Conservation (phyloP, 2,329 filamentous ascomycete genomes). For the Colletotrichum sp. region DNA sequence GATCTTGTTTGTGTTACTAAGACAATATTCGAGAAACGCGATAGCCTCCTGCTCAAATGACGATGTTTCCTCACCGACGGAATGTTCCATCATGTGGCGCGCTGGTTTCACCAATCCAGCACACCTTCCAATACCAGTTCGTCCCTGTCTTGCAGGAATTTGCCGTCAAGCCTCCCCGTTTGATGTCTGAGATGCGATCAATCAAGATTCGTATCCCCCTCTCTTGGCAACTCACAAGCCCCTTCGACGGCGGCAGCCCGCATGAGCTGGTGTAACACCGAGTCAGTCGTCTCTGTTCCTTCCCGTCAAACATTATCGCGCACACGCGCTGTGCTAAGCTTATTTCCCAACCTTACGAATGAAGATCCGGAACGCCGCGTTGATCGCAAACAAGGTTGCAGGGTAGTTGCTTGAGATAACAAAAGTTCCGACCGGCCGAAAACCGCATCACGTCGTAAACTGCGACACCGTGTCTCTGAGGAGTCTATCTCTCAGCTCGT, state of each 20-base stretch:
- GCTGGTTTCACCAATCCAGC: background rate
- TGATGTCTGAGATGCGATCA: background rate
- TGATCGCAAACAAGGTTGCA: background rate
- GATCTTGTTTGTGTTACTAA: background rate
- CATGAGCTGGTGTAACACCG: background rate
- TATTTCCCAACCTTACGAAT: background rate
- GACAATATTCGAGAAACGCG: background rate
- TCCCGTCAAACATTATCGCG: background rate
- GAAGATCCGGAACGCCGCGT: background rate
- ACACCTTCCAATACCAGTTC: background rate
- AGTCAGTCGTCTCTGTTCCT: background rate
- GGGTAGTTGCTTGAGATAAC: background rate
- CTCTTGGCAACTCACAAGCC: background rate
- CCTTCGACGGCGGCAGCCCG: background rate
- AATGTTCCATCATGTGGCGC: background rate
- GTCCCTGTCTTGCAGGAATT: background rate
- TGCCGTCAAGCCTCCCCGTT: background rate
- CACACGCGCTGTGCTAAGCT: background rate
- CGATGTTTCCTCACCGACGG: background rate
- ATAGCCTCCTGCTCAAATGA: background rate
- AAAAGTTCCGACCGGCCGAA: background rate
- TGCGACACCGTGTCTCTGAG: background rate
- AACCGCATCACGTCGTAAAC: background rate
- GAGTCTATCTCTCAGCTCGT: background rate
- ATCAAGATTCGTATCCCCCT: background rate